Evolutionary conservation across 139 green algal genomes (phyloP), one percentile per base, ranked within the genome.

Genomic region (Asterochloris sp.): DNA sequence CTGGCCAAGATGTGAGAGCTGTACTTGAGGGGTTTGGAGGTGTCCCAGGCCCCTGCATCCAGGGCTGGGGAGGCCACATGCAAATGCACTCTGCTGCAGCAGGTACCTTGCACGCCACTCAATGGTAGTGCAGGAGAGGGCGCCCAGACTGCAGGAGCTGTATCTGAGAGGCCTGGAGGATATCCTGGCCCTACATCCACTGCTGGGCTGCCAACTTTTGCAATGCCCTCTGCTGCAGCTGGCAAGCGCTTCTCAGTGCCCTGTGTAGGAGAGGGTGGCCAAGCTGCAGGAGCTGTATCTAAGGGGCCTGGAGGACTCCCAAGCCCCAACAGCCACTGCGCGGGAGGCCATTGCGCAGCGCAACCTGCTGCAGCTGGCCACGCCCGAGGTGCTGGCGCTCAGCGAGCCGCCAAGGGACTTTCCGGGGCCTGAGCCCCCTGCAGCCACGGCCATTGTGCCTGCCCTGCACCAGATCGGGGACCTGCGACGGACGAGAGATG

Each of bases 201-300:
- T n/a, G n/a, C n/a, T n/a, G n/a, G n/a, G n/a, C n/a, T n/a, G n/a
- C n/a, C n/a, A n/a, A n/a, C n/a, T n/a, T n/a, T n/a, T n/a, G 78
- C n/a, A 69, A 69, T 14, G 63, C 14, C 14, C 14, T 16, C 63
- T 69, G 63, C 14, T 69, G 63, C 17, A 12, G 24, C 69, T 76
- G 69, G 23, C 17, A 29, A 12, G 21, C 16, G 16, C 6, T 78
- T 78, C 26, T 26, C 27, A 23, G 24, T n/a, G 19, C 12, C 15
- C 12, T 80, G 16, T 69, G n/a, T 54, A 82, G 77, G 62, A 73
- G 10, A 64, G 78, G 29, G 66, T 76, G 24, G 67, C 38, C 21
- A 83, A 76, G 67, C 68, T 83, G 38, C 78, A 83, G 54, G 78
- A 83, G 78, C 67, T 83, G 29, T 83, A 83, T 29, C 63, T 83